Conservation (phyloP, 2,329 filamentous ascomycete genomes). For the Fusarium sulawesiense region DNA sequence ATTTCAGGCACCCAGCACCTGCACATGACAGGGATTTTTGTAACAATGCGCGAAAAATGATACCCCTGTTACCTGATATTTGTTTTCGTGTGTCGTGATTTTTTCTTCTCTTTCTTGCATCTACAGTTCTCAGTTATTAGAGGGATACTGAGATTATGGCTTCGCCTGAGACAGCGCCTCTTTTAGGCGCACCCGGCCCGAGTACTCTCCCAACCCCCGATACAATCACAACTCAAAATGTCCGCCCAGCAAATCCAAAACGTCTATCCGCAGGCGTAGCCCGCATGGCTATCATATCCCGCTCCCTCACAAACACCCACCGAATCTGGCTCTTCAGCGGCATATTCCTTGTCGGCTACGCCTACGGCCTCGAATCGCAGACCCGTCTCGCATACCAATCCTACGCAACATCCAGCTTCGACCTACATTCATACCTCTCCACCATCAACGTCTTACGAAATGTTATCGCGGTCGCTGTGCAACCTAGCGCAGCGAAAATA, state of each 20-base stretch:
- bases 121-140: background rate
- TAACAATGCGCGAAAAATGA: conserved; percentile 2
- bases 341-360: conserved; percentile 70
- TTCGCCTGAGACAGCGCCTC: conserved; percentile 27
- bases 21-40: background rate
- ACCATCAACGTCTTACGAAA: conserved; percentile 69
- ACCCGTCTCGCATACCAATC: conserved; percentile 66
- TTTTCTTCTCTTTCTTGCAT: background rate
- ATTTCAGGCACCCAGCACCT: conserved; percentile 2
- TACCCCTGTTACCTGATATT: background rate
- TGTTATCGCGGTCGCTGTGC: conserved; percentile 69
- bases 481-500: conserved; percentile 70
- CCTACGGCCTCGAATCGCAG: conserved; percentile 67
- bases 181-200: conserved; percentile 15
- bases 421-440: conserved; percentile 65
- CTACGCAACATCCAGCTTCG: conserved; percentile 63
- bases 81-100: conserved; percentile 1
- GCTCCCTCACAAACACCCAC: conserved; percentile 58
- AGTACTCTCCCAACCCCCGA: background rate
- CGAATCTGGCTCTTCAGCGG: conserved; percentile 64
- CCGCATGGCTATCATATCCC: conserved; percentile 62
- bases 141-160: background rate
- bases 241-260: conserved; percentile 8
- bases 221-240: no score
- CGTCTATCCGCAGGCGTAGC: conserved; percentile 57